Evolutionary conservation across 768 basidiomycete genomes (phyloP), one percentile per base, ranked within the genome.

Genomic region (Pholiota microspora): DNA sequence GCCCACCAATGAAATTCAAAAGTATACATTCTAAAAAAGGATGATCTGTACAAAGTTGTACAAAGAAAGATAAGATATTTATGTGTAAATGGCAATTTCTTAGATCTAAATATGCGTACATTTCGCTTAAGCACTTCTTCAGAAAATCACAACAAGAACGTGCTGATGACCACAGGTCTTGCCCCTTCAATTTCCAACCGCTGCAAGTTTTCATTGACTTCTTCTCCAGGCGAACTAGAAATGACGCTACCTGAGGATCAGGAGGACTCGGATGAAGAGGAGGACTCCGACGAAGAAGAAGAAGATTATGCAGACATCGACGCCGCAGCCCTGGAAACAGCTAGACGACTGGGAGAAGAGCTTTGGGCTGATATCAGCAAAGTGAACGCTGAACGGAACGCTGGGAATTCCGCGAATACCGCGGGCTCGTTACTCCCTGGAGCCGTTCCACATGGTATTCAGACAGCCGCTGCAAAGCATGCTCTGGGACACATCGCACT

Each of bases 301-400:
- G 83, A 83, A 15, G 83, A 82, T 2, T 83, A 85, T 32, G 80
- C 81, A 23, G 80, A 81, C 62, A 79, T 81, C 21, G 82, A 85
- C 23, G 86, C 85, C 4, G 84, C 89, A 54, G 88, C 88, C 2
- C 81, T 86, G 58, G 88, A 85, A 61, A 88, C 89, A 60, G 87
- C 87, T 4, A 78, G 85, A 44, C 75, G 85, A 24, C 71, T 92
- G 27, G 84, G 86, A n/a, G 87, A 87, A 59, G 83, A 92, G 55
- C 75, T 92, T 5, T 86, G 84, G 82, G 89, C 88, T 2, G 87
- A 89, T 61, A 86, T 91, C 46, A 82, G 71, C 62, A 85, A 82
- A 64, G 86, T 78, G 4, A 82, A 79, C 56, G 79, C 78, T 3
- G 66, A 67, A 49, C 59, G 61, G 48, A 65, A 57, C 35, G 78